Base-by-base conservation (phyloP, 371 early-diverging fungal genomes). In the Syncephalastrum contaminatum region DNA sequence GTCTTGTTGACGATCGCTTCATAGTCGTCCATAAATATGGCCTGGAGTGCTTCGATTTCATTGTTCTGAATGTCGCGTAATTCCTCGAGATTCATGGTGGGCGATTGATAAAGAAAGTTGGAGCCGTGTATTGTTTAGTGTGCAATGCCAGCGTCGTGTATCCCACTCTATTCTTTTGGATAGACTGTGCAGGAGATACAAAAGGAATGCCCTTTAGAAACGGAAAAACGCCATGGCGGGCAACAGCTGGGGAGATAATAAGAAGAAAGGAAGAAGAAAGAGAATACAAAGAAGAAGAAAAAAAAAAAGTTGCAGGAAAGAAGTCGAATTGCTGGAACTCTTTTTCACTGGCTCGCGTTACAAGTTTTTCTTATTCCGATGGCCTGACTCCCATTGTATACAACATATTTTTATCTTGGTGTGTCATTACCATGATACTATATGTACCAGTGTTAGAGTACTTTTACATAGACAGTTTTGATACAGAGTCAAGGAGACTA, bases 1-100 rank as follows among this genome's bases (percentile, higher is more conserved):
- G 86, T 81, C 27, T 83, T 80, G 15, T 82, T 73, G 4, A 63
- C 66, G 7, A 88, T 81, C 42, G 77, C 72, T 48, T 73, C 69
- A 51, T 78, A 90, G 61, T 90, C 91, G 12, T 89, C 89, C 88
- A 88, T 88, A 62, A 81, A 84, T 25, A 80, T 80, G 24, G 83
- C 83, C 66, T 80, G 69, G 15, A 91, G 72, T 43, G 88, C 91
- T 63, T 85, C 88, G 16, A 91, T 74, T 71, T 91, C 91, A 67
- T 89, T 85, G 56, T 78, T 59, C 70, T 91, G 91, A 19, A 85
- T 78, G 71, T 89, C 88, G 53, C 77, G 60, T 27, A 83, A 62
- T 66, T 81, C 81, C 54, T 77, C 76, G 58, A 81, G 70, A 66
- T 78, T 77, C 61, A 75, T 63, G 15, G 53, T 61, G 43, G 19